Conservation (phyloP, 1,284 basidiomycete species). For the Apiotrichum mycotoxinovorans region DNA sequence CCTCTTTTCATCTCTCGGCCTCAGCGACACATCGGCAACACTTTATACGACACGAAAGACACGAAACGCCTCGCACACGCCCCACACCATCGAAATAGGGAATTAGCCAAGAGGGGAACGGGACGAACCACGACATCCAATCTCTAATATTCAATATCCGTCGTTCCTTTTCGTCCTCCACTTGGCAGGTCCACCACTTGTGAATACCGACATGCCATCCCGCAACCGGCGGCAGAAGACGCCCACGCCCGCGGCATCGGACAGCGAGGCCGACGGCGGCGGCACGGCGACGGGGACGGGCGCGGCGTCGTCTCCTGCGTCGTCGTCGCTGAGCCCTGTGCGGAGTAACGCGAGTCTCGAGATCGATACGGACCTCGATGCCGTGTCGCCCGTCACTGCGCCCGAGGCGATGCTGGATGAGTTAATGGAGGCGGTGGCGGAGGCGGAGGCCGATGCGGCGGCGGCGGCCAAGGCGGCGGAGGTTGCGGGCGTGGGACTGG, state of each 20-base stretch:
- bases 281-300: background rate
- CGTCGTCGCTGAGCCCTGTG: constrained; percentile 16
- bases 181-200: background rate
- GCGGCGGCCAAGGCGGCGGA: constrained; percentile 12
- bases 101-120: too few species aligned
- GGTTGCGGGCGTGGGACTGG: constrained; percentile 16
- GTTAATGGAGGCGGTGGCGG: background rate
- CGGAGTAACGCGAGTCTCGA: constrained; percentile 11
- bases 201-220: background rate
- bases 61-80: too few species aligned
- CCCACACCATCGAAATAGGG: too few species aligned
- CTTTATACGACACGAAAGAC: too few species aligned
- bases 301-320: constrained; percentile 6
- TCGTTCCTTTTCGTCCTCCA: background rate
- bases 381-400: constrained; percentile 1
- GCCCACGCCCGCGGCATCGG: constrained; percentile 10
- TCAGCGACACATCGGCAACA: too few species aligned
- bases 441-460: background rate
- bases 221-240: constrained; percentile 9
- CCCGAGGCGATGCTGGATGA: constrained; percentile 10
- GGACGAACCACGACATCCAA: too few species aligned
- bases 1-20: too few species aligned
- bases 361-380: background rate
- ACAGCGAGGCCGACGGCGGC: background rate
- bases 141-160: background rate